These are phyloP conservation scores for Schwanniomyces occidentalis DNA, from an alignment of 805 yeast genomes.

Conservation along the genomic window DNA sequence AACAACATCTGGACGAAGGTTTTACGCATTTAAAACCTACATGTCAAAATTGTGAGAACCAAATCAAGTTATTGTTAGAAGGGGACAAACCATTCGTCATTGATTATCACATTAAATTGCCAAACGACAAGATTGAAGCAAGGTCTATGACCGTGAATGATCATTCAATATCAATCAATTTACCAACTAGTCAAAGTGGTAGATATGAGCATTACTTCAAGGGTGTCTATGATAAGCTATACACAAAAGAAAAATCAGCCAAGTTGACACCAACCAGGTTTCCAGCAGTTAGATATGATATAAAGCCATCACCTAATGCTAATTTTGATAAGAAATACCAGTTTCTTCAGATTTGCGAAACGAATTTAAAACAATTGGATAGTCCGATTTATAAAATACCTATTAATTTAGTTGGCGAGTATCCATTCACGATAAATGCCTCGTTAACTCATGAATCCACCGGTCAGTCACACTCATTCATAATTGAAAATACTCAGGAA, in stretches of 20 bases:
- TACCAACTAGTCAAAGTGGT: conserved; percentile 53
- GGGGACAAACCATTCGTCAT: conserved; percentile 72
- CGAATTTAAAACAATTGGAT: conserved; percentile 21
- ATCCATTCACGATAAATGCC: conserved; percentile 62
- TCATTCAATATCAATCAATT: conserved; percentile 29
- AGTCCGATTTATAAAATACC: conserved; percentile 45
- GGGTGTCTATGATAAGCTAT: conserved; percentile 65
- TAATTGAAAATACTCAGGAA: conserved; percentile 43
- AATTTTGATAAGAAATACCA: conserved; percentile 48
- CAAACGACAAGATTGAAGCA: conserved; percentile 49
- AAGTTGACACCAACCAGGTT: conserved; percentile 6
- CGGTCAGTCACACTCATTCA: conserved; percentile 50
- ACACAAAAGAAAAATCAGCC: conserved; percentile 37
- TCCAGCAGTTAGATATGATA: conserved; percentile 36
- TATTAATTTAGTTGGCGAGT: conserved; percentile 54
- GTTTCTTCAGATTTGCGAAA: conserved; percentile 48
- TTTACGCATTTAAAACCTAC: conserved; percentile 24
- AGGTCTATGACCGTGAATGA: conserved; percentile 33
- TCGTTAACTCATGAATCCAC: conserved; percentile 60
- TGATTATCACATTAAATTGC: conserved; percentile 60
- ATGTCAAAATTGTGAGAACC: conserved; percentile 31
- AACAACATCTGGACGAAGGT: conserved; percentile 26
- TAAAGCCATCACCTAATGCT: conserved; percentile 63
- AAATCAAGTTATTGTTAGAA: conserved; percentile 39
- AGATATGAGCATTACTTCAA: conserved; percentile 59